Conservation (phyloP, 2,329 filamentous ascomycete species). For the Fusarium tricinctum region DNA sequence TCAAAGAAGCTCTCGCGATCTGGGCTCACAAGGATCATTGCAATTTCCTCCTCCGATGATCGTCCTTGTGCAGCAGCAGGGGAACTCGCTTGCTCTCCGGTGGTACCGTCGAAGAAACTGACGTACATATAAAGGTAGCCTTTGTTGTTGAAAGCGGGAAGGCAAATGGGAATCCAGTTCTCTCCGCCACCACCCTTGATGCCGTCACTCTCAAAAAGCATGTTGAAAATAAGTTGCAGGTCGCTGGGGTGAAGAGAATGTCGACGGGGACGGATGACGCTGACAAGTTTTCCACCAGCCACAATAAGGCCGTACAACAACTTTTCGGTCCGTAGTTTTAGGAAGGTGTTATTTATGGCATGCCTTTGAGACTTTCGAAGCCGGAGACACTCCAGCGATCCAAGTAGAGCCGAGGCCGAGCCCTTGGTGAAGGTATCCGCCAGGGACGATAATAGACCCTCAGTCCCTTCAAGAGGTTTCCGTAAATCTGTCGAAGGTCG, state of each 20-base stretch:
- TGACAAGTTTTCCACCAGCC: conserved; percentile 91
- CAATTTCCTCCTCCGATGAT: conserved; percentile 83
- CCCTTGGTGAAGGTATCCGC: conserved; percentile 95
- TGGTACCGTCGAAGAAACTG: conserved; percentile 82
- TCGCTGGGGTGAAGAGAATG: conserved; percentile 97
- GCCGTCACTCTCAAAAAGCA: conserved; percentile 95
- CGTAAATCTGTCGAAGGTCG: conserved; percentile 95
- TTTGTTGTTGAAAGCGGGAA: conserved; percentile 96
- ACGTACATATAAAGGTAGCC: conserved; percentile 99
- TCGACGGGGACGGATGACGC: conserved; percentile 92
- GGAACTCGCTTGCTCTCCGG: conserved; percentile 58
- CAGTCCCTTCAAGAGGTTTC: conserved; percentile 90
- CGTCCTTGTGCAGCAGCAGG: conserved; percentile 73
- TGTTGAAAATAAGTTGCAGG: conserved; percentile 97
- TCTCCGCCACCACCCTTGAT: conserved; percentile 92
- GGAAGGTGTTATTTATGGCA: conserved; percentile 86
- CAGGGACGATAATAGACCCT: conserved; percentile 88
- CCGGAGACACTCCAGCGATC: conserved; percentile 92
- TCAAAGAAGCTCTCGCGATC: conserved; percentile 95
- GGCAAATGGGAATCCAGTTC: conserved; percentile 96
- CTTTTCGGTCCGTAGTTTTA: conserved; percentile 81
- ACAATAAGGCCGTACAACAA: conserved; percentile 95
- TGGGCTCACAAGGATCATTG: conserved; percentile 90
- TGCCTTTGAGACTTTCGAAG: conserved; percentile 89
- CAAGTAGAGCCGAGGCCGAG: conserved; percentile 88